Conservation (phyloP, 495 filamentous ascomycete species). For the Chaetomium fimeti region DNA sequence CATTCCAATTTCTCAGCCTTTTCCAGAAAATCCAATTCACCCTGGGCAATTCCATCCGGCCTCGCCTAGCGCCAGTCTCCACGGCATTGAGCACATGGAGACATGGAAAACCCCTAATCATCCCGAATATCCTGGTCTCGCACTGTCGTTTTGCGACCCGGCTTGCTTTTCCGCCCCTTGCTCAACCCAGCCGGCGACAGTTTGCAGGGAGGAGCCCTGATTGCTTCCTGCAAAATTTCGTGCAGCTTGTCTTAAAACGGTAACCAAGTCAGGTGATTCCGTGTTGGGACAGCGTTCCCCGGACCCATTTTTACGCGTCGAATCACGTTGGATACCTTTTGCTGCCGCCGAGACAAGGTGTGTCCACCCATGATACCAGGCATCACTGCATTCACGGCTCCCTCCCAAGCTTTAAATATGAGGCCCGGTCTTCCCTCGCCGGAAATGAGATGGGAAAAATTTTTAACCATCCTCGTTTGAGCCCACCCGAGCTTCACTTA, state of each 20-base stretch:
- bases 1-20: slow-evolving; percentile 24
- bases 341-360: slow-evolving; percentile 29
- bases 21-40: background rate
- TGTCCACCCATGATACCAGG: slow-evolving; percentile 28
- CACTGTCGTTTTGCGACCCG: slow-evolving; percentile 19
- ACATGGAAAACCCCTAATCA: slow-evolving; percentile 19
- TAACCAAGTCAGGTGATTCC: slow-evolving; percentile 33
- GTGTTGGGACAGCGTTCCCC: slow-evolving; percentile 18
- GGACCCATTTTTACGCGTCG: slow-evolving; percentile 29
- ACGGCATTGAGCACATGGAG: slow-evolving; percentile 21
- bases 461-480: slow-evolving; percentile 22
- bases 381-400: slow-evolving; percentile 32
- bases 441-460: slow-evolving; percentile 18
- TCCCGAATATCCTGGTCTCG: slow-evolving; percentile 20
- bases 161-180: slow-evolving; percentile 28
- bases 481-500: slow-evolving; percentile 16
- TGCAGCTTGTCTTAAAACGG: slow-evolving; percentile 14
- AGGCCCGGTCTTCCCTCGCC: slow-evolving; percentile 19
- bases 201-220: slow-evolving; percentile 20
- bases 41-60: slow-evolving; percentile 14
- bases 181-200: slow-evolving; percentile 1
- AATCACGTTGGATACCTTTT: slow-evolving; percentile 31
- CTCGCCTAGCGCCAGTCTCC: slow-evolving; percentile 13
- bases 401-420: slow-evolving; percentile 31
- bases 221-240: slow-evolving; percentile 9